Evolutionary conservation across 495 filamentous ascomycete genomes (phyloP).

Genomic region (Annulohypoxylon moriforme): DNA sequence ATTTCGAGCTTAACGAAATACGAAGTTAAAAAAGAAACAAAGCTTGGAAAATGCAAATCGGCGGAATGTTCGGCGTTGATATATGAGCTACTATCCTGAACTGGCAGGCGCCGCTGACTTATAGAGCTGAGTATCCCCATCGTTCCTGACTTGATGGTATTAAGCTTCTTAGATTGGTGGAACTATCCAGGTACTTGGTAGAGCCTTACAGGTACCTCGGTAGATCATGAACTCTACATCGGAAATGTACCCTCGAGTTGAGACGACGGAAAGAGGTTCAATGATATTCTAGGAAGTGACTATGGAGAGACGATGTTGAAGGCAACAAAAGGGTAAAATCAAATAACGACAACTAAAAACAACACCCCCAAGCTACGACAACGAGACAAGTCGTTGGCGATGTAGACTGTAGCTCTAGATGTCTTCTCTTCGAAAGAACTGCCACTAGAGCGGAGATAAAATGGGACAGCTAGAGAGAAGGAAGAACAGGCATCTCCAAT

Average conservation of each 20-base stretch:
- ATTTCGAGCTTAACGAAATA: slow-evolving; percentile 8
- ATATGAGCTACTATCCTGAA: slow-evolving; percentile 4
- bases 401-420: neutral
- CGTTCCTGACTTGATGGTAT: neutral
- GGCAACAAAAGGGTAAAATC: neutral
- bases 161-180: slow-evolving; percentile 1
- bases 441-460: slow-evolving; percentile 6
- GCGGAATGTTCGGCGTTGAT: slow-evolving; percentile 13
- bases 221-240: neutral
- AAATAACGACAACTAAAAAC: neutral
- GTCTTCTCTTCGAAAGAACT: neutral
- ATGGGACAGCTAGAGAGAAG: neutral
- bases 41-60: neutral
- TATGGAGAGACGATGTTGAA: neutral
- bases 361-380: neutral
- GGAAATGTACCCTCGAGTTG: neutral
- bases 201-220: slow-evolving; percentile 1
- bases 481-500: slow-evolving; percentile 5
- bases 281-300: neutral
- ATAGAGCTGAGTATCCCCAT: slow-evolving; percentile 23
- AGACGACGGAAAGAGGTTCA: neutral
- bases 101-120: slow-evolving; percentile 16
- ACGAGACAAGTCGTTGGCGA: slow-evolving; percentile 2
- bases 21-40: slow-evolving; percentile 20
- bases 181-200: slow-evolving; percentile 9